Evolutionary conservation across 257 asterid species (phyloP).

Genomic region (Misopates orontium): DNA sequence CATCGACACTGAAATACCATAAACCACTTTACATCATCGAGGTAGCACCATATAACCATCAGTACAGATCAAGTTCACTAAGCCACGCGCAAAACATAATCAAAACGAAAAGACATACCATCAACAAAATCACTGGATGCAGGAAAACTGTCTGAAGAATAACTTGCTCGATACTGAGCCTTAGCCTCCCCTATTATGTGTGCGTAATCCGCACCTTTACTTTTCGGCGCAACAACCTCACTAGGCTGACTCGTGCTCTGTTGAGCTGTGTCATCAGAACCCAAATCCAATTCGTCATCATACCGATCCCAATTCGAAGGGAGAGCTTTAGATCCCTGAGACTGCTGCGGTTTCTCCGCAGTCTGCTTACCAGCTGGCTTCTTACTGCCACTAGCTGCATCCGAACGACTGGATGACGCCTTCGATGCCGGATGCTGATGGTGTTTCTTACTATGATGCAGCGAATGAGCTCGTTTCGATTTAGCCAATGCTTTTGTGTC

Average conservation of each 20-base stretch:
- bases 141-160: conserved; percentile 37
- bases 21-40: background rate
- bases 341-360: conserved; percentile 39
- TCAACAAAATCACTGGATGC: conserved; percentile 42
- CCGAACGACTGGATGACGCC: conserved; percentile 41
- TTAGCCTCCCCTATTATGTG: conserved; percentile 75
- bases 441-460: conserved; percentile 70
- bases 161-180: conserved; percentile 47
- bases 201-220: conserved; percentile 84
- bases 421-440: conserved; percentile 51
- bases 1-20: background rate
- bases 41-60: background rate
- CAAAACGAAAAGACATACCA: conserved; percentile 44
- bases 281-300: conserved; percentile 46
- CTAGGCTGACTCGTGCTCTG: conserved; percentile 38
- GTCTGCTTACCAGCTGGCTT: conserved; percentile 48
- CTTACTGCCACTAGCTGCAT: conserved; percentile 33
- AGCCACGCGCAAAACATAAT: conserved; percentile 16
- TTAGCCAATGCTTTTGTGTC: conserved; percentile 91
- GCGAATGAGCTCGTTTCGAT: conserved; percentile 89
- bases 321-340: conserved; percentile 45
- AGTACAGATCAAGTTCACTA: conserved; percentile 8
- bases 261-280: conserved; percentile 39
- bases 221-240: conserved; percentile 62
- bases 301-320: conserved; percentile 92